Percentiles rank a stretch among this genome's conserved stretches.
Evolutionary conservation across 495 filamentous ascomycete genomes (phyloP).

Genomic region (Talaromyces ruber): DNA sequence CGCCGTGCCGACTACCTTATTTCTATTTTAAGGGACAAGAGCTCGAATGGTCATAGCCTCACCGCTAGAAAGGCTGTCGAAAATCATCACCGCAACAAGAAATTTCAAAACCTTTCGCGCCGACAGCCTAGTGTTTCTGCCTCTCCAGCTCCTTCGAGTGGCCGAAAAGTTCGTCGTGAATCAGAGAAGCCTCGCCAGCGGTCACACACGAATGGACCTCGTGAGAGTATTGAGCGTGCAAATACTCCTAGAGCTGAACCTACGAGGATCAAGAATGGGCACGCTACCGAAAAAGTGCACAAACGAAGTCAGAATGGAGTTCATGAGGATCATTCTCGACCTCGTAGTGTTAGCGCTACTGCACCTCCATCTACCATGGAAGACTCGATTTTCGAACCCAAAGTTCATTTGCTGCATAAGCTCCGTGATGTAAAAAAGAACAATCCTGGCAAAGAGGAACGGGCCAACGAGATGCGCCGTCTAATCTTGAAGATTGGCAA

Average conservation of each 20-base stretch:
- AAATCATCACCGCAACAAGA: constrained; percentile 83
- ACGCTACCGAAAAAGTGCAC: constrained; percentile 3
- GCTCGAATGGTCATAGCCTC: constrained; percentile 52
- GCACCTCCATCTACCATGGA: constrained; percentile 26
- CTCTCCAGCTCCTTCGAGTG: constrained; percentile 42
- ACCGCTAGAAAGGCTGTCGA: constrained; percentile 75
- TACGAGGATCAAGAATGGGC: not conserved
- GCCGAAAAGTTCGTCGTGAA: constrained; percentile 41
- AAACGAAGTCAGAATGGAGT: constrained; percentile 11
- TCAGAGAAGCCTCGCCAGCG: constrained; percentile 43
- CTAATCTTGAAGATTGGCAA: constrained; percentile 42
- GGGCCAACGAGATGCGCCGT: constrained; percentile 38
- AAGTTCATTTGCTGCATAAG: constrained; percentile 49
- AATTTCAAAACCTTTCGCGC: constrained; percentile 30
- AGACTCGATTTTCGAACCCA: constrained; percentile 36
- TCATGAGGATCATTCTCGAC: constrained; percentile 33
- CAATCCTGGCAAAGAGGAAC: constrained; percentile 48
- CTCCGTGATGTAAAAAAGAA: constrained; percentile 52
- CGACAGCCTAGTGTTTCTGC: constrained; percentile 40
- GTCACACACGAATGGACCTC: constrained; percentile 35
- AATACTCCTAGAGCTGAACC: constrained; percentile 21
- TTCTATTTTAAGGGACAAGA: constrained; percentile 76
- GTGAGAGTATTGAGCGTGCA: constrained; percentile 39
- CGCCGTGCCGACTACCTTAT: constrained; percentile 90
- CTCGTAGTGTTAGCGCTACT: not conserved